phyloP scores from a whole-genome alignment of 768 basidiomycete species.

The Russula olivacea region DNA sequence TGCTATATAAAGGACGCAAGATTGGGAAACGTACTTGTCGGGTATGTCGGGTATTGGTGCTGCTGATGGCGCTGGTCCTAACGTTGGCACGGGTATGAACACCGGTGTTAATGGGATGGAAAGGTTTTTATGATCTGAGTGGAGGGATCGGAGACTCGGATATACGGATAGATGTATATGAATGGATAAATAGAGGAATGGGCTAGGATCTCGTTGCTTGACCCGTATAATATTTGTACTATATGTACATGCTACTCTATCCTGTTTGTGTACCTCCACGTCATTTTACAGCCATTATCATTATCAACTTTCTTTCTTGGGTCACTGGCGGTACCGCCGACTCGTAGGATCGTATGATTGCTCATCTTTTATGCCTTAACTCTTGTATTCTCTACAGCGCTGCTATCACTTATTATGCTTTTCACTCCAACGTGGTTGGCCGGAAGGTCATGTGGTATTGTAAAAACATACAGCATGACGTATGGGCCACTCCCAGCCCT shows the following conservation, averaged over 20 bases:
- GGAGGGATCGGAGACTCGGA: not conserved
- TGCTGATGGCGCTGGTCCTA: not conserved
- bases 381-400: not conserved
- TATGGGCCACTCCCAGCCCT: too few relatives aligned
- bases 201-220: too few relatives aligned
- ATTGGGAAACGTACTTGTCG: constrained; percentile 25
- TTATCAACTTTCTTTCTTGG: too few relatives aligned
- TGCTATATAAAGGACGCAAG: constrained; percentile 16
- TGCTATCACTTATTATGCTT: not conserved
- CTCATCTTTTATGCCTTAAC: too few relatives aligned
- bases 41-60: constrained; percentile 15
- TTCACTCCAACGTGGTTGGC: not conserved
- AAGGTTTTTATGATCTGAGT: not conserved
- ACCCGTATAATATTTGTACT: not conserved
- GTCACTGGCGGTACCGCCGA: too few relatives aligned
- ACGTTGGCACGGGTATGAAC: not conserved
- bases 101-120: not conserved
- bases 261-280: too few relatives aligned
- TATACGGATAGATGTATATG: not conserved
- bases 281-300: too few relatives aligned
- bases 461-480: too few relatives aligned
- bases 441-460: too few relatives aligned
- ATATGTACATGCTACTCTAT: not conserved
- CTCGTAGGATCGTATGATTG: too few relatives aligned
- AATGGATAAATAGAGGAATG: not conserved